Evolutionary conservation across 257 asterid genomes (phyloP).

Genomic region (Mentha longifolia): DNA sequence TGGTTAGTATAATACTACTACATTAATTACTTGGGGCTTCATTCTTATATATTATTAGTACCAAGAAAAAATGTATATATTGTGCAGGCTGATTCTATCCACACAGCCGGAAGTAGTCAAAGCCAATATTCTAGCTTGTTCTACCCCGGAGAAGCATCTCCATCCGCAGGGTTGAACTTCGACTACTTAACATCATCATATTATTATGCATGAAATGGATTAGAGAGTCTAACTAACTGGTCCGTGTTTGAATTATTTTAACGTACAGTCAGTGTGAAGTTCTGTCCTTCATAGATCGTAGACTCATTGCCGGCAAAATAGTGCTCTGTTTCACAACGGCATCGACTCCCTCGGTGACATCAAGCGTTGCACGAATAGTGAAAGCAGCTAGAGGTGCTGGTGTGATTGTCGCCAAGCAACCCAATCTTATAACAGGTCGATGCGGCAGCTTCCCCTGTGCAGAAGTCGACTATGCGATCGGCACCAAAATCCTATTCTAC

Average conservation of each 20-base stretch:
- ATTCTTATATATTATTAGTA: no score
- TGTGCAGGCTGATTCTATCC: slow-evolving; percentile 47
- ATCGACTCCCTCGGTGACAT: slow-evolving; percentile 27
- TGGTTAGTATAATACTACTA: slow-evolving; percentile 38
- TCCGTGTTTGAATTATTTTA: neutral
- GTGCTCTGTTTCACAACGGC: slow-evolving; percentile 47
- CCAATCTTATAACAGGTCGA: slow-evolving; percentile 26
- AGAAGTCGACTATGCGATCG: slow-evolving; percentile 45
- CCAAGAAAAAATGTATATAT: neutral
- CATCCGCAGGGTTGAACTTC: slow-evolving; percentile 29
- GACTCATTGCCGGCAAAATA: slow-evolving; percentile 39
- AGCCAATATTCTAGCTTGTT: slow-evolving; percentile 24
- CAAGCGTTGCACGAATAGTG: slow-evolving; percentile 20
- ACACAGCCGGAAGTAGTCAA: slow-evolving; percentile 30
- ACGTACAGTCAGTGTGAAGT: slow-evolving; percentile 37
- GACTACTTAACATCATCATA: no score
- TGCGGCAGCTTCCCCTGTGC: slow-evolving; percentile 44
- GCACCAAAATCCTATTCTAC: slow-evolving; percentile 46
- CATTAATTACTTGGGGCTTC: no score
- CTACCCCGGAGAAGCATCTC: slow-evolving; percentile 33
- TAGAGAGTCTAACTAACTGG: neutral
- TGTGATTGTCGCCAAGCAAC: slow-evolving; percentile 42
- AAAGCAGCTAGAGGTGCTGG: slow-evolving; percentile 46
- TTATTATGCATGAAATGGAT: no score
- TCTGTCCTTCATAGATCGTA: neutral